Conservation (phyloP, 2,329 filamentous ascomycete genomes). For the Pseudomassariella vexata region DNA sequence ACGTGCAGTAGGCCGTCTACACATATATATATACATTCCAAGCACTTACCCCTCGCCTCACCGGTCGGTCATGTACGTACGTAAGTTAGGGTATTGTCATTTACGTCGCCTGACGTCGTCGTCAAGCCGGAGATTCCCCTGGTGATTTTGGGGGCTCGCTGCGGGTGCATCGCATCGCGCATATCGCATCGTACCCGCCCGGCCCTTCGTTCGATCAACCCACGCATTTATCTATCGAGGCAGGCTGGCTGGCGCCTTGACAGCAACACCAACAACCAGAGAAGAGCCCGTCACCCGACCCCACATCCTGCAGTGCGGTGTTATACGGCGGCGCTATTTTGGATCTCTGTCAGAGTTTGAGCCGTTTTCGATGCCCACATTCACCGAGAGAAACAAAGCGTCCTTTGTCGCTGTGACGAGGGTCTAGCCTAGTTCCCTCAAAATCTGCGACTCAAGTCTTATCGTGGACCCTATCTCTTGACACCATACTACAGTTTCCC, state of each 20-base stretch:
- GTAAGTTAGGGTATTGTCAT: conserved; percentile 2
- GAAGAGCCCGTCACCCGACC: too few relatives aligned
- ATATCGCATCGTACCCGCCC: too few relatives aligned
- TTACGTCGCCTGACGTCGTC: too few relatives aligned
- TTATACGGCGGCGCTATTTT: too few relatives aligned
- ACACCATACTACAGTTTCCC: too few relatives aligned
- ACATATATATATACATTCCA: conserved; percentile 3
- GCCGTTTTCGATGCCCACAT: not conserved
- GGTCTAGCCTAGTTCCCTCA: conserved; percentile 4
- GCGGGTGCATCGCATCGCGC: conserved; percentile 18
- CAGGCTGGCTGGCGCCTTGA: too few relatives aligned
- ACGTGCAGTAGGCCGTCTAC: too few relatives aligned
- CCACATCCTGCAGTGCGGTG: too few relatives aligned
- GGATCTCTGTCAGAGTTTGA: not conserved
- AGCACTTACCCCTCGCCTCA: not conserved
- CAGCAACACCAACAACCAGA: too few relatives aligned
- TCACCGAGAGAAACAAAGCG: conserved; percentile 3
- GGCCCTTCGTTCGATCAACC: too few relatives aligned
- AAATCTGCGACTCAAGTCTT: conserved; percentile 6
- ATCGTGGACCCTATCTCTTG: conserved; percentile 5
- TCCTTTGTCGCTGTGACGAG: too few relatives aligned
- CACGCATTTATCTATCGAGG: not conserved
- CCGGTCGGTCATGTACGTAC: conserved; percentile 2
- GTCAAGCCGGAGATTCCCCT: conserved; percentile 12
- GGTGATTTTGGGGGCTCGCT: conserved; percentile 18